These are phyloP conservation scores for Boechera divaricarpa DNA, from an alignment of 345 rosid genomes.

Conservation along the genomic window DNA sequence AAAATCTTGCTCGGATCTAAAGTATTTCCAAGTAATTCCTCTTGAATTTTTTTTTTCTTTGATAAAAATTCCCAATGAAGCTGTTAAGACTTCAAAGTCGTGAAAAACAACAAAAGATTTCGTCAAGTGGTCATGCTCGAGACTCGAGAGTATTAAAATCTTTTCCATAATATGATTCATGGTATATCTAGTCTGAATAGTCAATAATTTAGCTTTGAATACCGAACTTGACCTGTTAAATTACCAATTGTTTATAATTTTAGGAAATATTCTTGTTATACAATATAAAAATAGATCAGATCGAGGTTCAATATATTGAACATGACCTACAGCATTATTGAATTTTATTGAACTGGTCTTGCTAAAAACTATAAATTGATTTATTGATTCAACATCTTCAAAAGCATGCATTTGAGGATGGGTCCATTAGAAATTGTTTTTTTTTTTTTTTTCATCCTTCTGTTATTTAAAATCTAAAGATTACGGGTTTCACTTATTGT, in stretches of 20 bases:
- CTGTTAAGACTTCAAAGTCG: not conserved
- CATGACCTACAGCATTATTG: not conserved
- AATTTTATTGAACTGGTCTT: conserved; percentile 11
- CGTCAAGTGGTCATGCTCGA: conserved; percentile 23
- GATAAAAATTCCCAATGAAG: not conserved
- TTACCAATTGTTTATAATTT: not conserved
- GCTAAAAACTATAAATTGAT: not conserved
- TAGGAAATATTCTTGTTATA: not conserved
- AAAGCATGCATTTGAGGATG: not conserved
- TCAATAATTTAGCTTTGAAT: conserved; percentile 14
- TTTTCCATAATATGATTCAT: not conserved
- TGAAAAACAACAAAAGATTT: conserved; percentile 6
- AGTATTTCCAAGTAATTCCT: conserved; percentile 9
- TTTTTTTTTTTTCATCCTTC: not conserved
- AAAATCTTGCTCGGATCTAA: not conserved
- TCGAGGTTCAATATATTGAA: not conserved
- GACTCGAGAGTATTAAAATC: conserved; percentile 9
- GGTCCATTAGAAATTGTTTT: not conserved
- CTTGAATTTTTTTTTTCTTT: not conserved
- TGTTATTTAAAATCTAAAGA: not conserved
- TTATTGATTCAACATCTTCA: not conserved
- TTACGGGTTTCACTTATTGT: not conserved
- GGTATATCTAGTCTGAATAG: not conserved
- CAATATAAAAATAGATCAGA: not conserved
- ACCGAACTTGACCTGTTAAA: not conserved